Conservation (phyloP, 2,329 filamentous ascomycete species). For the Apiospora rasikravindrae region DNA sequence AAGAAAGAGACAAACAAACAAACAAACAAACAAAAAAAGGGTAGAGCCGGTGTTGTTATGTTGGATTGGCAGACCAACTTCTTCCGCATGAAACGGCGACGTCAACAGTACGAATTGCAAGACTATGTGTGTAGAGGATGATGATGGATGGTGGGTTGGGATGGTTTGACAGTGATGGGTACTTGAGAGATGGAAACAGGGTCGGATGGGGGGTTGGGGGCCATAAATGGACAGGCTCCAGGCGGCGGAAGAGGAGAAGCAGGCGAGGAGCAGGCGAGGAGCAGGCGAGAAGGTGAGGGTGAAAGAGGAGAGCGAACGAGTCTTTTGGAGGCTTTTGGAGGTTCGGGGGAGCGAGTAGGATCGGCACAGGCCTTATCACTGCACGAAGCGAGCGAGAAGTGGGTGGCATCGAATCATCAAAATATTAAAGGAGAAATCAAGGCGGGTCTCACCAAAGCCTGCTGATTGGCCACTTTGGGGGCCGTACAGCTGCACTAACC, state of each 20-base stretch:
- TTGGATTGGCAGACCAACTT: neutral
- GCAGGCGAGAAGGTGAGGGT: neutral
- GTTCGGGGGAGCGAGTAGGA: constrained; percentile 4
- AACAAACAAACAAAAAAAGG: no score
- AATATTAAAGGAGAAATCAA: constrained; percentile 17
- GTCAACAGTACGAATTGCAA: constrained; percentile 4
- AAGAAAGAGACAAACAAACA: no score
- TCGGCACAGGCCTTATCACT: constrained; percentile 13
- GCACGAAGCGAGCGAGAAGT: neutral
- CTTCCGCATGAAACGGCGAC: neutral
- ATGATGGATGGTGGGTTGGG: constrained; percentile 13
- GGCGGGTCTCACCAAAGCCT: neutral
- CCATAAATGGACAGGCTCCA: neutral
- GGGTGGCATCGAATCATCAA: constrained; percentile 20
- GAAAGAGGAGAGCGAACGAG: neutral
- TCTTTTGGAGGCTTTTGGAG: neutral
- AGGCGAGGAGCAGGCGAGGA: no score
- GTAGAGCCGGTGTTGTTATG: neutral
- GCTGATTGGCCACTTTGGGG: neutral
- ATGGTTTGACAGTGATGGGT: constrained; percentile 9
- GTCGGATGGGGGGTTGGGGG: neutral
- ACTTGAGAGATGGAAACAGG: neutral
- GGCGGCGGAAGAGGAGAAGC: neutral
- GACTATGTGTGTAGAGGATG: neutral
- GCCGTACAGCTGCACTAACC: neutral